Percentiles rank a stretch among this genome's conserved stretches.
phyloP scores from a whole-genome alignment of 768 basidiomycete genomes.

The Xerocomellus chrysenteron region DNA sequence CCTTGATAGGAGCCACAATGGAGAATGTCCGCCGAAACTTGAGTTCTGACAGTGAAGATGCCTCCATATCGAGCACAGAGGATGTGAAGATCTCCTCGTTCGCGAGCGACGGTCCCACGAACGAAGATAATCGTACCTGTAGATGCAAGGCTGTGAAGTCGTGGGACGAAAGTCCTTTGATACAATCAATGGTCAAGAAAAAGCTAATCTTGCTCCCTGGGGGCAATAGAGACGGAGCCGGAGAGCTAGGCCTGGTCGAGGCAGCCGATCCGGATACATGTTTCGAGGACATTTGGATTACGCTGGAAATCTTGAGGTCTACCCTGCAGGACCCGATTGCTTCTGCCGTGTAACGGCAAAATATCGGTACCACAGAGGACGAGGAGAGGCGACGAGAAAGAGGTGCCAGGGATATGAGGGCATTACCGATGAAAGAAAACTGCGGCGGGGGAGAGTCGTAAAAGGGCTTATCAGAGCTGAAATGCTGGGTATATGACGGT shows the following conservation, averaged over 20 bases:
- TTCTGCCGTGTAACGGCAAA: slow-evolving; percentile 91
- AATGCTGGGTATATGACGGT: slow-evolving; percentile 92
- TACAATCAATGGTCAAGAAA: slow-evolving; percentile 79
- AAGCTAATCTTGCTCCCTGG: slow-evolving; percentile 82
- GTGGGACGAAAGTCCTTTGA: slow-evolving; percentile 86
- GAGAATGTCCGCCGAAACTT: slow-evolving; percentile 83
- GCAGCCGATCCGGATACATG: slow-evolving; percentile 59
- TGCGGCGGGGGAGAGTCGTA: slow-evolving; percentile 84
- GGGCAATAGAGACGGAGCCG: slow-evolving; percentile 62
- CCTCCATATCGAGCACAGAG: slow-evolving; percentile 67
- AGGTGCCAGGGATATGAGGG: slow-evolving; percentile 77
- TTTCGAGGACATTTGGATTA: slow-evolving; percentile 55
- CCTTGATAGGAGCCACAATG: slow-evolving; percentile 70
- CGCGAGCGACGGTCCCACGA: slow-evolving; percentile 67
- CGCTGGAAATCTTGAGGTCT: slow-evolving; percentile 76
- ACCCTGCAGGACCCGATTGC: slow-evolving; percentile 94
- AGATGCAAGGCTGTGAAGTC: slow-evolving; percentile 86
- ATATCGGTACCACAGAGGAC: slow-evolving; percentile 79
- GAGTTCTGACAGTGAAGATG: slow-evolving; percentile 70
- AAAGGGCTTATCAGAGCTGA: slow-evolving; percentile 91
- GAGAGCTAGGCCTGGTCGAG: slow-evolving; percentile 75
- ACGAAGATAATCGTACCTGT: slow-evolving; percentile 85
- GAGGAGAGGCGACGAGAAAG: slow-evolving; percentile 76
- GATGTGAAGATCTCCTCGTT: slow-evolving; percentile 87
- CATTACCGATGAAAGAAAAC: slow-evolving; percentile 92